These are phyloP conservation scores for Alternaria gansuensis DNA, from an alignment of 2,329 filamentous ascomycete genomes.

Conservation along the genomic window DNA sequence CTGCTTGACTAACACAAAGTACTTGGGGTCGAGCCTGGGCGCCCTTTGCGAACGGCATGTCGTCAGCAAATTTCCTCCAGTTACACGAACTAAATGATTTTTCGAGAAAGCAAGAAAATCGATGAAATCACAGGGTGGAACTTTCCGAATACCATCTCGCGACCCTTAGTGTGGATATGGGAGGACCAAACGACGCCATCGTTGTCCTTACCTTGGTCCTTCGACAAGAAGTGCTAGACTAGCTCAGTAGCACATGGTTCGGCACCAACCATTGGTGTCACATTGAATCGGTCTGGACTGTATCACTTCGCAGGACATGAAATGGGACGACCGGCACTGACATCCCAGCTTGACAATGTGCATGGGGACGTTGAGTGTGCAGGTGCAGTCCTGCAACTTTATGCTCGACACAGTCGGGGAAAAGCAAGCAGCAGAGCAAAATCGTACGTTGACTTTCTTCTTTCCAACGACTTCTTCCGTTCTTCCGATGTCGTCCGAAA, in stretches of 20 bases:
- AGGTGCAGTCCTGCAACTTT: constrained; percentile 10
- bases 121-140: constrained; percentile 6
- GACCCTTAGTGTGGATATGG: constrained; percentile 13
- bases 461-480: background rate
- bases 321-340: constrained; percentile 7
- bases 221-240: constrained; percentile 4
- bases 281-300: constrained; percentile 6
- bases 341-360: background rate
- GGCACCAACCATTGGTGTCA: constrained; percentile 7
- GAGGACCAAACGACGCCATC: constrained; percentile 4
- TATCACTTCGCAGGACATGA: background rate
- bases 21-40: background rate
- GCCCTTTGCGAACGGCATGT: background rate
- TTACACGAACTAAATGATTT: background rate
- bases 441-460: background rate
- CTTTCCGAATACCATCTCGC: background rate
- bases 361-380: constrained; percentile 13
- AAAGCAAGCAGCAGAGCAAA: constrained; percentile 8
- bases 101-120: constrained; percentile 3
- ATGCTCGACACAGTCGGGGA: constrained; percentile 5
- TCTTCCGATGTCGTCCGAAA: constrained; percentile 2
- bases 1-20: background rate
- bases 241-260: constrained; percentile 3
- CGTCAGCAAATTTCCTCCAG: background rate
- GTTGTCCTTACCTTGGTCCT: constrained; percentile 1